These are phyloP conservation scores for Microsporum ferrugineum DNA, from an alignment of 2,329 filamentous ascomycete genomes.

Conservation along the genomic window DNA sequence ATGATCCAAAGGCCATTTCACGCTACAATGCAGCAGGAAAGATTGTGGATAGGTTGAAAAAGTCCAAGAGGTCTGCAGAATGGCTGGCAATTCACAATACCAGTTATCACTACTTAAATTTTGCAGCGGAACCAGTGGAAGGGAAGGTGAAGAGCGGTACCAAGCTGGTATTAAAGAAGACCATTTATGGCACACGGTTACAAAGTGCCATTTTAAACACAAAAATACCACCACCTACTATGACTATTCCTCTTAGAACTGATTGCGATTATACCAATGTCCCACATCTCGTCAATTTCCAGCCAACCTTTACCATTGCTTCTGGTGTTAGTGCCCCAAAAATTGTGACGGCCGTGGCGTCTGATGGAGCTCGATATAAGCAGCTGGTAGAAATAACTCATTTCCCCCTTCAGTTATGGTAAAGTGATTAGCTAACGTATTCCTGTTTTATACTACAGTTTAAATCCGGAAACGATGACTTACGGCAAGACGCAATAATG, in stretches of 20 bases:
- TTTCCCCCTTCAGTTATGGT: constrained; percentile 1
- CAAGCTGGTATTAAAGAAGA: constrained; percentile 53
- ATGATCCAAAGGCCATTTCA: constrained; percentile 63
- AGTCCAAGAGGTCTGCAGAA: constrained; percentile 39
- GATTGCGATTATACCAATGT: constrained; percentile 65
- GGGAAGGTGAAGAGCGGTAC: constrained; percentile 55
- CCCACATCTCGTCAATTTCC: constrained; percentile 61
- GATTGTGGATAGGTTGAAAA: constrained; percentile 51
- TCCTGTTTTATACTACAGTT: constrained; percentile 38
- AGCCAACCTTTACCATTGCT: constrained; percentile 69
- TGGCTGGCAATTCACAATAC: constrained; percentile 65
- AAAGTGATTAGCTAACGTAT: constrained; percentile 4
- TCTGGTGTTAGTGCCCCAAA: constrained; percentile 88
- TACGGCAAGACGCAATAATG: constrained; percentile 97
- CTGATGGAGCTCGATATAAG: constrained; percentile 68
- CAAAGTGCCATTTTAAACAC: constrained; percentile 52
- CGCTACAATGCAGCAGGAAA: constrained; percentile 61
- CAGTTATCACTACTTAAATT: constrained; percentile 51
- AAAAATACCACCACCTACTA: constrained; percentile 74
- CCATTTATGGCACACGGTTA: constrained; percentile 51
- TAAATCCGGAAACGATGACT: constrained; percentile 90
- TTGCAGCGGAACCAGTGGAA: constrained; percentile 39
- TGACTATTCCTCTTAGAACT: constrained; percentile 64
- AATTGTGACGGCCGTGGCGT: constrained; percentile 70
- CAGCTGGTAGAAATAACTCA: constrained; percentile 52